These are phyloP conservation scores for Leishmania arabica DNA, from an alignment of 208 protist genomes.

Conservation along the genomic window DNA sequence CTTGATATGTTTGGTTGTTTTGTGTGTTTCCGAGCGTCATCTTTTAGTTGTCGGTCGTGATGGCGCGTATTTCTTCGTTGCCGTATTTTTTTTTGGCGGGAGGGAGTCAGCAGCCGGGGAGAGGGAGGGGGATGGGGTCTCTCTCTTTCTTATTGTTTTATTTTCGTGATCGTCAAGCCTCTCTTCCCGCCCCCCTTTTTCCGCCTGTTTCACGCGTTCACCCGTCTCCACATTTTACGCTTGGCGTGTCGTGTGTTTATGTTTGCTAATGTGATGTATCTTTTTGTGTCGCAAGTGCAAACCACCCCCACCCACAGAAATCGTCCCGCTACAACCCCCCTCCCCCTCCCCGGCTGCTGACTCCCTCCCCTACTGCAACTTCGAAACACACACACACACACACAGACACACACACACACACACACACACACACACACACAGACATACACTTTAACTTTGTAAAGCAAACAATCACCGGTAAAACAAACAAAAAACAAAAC, in stretches of 20 bases:
- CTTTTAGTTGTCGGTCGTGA: not conserved
- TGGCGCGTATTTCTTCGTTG: not conserved
- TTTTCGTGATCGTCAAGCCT: not conserved
- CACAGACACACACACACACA: not conserved
- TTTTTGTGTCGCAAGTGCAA: not conserved
- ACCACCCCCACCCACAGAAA: not conserved
- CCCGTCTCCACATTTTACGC: not conserved
- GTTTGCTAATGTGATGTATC: not conserved
- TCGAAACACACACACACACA: not conserved
- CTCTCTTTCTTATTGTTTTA: not conserved
- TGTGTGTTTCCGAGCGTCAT: not conserved
- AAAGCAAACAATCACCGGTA: not conserved
- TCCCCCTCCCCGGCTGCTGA: not conserved
- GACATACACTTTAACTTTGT: not conserved
- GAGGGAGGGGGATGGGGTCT: too few species aligned
- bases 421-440: not conserved
- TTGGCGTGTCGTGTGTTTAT: not conserved
- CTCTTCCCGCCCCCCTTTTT: not conserved
- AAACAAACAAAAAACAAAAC: not conserved
- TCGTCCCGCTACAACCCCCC: not conserved
- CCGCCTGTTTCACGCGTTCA: not conserved
- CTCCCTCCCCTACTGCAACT: not conserved
- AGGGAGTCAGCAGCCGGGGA: too few species aligned
- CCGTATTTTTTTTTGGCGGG: not conserved
- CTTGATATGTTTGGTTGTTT: not conserved